Evolutionary conservation across 805 yeast genomes (phyloP), one percentile per base, ranked within the genome.

Genomic region (Helenozyma rhizophorensis): DNA sequence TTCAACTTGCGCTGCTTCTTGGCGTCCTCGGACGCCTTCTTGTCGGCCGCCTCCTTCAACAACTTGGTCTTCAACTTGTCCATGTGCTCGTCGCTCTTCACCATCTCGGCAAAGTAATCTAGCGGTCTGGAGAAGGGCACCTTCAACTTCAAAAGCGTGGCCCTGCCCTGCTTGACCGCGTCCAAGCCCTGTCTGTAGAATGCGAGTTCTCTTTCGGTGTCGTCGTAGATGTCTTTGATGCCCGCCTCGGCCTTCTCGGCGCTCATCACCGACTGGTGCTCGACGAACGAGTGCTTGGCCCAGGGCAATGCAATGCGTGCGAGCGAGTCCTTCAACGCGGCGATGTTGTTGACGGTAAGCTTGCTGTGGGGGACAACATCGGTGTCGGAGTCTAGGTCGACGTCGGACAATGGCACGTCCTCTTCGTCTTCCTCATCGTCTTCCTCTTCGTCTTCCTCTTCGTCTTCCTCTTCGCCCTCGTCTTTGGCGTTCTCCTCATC

Each of bases 41-140:
- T 86, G 58, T 82, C 83, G 36, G 81, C 71, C 19, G 82, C 83
- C 57, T 87, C 96, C 43, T 77, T 73, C 27, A 88, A 70, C 48
- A 90, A 72, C 62, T 85, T 87, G 52, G 70, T 65, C 70, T 86
- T 88, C 54, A 93, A 74, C 62, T 78, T 85, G 54, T 87, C 96
- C 98, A 93, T 93, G 62, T 93, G 99, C 59, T 87, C 96, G 60
- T 93, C 98, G 34, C 89, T 81, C 68, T 93, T 93, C 39, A 88
- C 85, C 98, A 93, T 93, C 64, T 93, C 98, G 13, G 98, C 99
- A 65, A 93, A 93, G 60, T 86, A 93, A 58, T 93, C 98, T 51
- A 76, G 66, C 23, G 99, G 99, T 60, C 98, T 78, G 18, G 94
- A 72, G 58, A 93, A 93, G 39, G 96, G 87, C 21, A 90, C 78